A percentile compares a stretch with the other conserved stretches of the same genome.
These are phyloP conservation scores for Cubamyces sp. DNA, from an alignment of 768 basidiomycete genomes.

Conservation along the genomic window DNA sequence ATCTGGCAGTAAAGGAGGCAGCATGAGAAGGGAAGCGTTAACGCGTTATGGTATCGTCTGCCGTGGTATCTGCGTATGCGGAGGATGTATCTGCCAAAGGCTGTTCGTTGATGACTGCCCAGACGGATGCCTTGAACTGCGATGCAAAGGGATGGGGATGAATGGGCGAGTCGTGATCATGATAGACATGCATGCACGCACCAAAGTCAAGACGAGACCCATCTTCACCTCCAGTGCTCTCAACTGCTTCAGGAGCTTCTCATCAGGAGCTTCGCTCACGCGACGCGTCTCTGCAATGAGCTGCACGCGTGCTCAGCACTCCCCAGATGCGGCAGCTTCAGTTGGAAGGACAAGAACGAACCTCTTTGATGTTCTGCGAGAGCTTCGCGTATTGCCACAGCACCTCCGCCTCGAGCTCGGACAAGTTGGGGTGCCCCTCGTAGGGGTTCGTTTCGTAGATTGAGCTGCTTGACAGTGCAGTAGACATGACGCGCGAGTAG, in stretches of 20 bases:
- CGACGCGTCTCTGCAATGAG: constrained; percentile 67
- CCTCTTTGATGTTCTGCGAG: constrained; percentile 77
- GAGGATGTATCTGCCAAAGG: constrained; percentile 39
- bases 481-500: constrained; percentile 5
- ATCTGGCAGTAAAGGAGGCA: neutral
- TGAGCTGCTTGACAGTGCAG: constrained; percentile 34
- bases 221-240: constrained; percentile 90
- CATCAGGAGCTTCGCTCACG: constrained; percentile 78
- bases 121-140: constrained; percentile 95
- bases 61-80: constrained; percentile 28
- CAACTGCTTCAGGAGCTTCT: constrained; percentile 72
- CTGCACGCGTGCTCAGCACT: constrained; percentile 39
- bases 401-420: constrained; percentile 72
- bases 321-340: neutral
- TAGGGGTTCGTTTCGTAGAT: constrained; percentile 73
- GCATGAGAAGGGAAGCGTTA: constrained; percentile 6
- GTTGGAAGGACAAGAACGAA: constrained; percentile 41
- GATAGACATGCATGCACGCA: constrained; percentile 40
- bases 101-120: constrained; percentile 90
- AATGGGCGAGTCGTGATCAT: neutral
- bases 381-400: constrained; percentile 95
- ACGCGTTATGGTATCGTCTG: constrained; percentile 30
- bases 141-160: neutral
- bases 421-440: constrained; percentile 66
- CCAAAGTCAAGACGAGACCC: constrained; percentile 92